Base-by-base conservation (phyloP, 495 filamentous ascomycete genomes). In the Mytilinidion resinicola region DNA sequence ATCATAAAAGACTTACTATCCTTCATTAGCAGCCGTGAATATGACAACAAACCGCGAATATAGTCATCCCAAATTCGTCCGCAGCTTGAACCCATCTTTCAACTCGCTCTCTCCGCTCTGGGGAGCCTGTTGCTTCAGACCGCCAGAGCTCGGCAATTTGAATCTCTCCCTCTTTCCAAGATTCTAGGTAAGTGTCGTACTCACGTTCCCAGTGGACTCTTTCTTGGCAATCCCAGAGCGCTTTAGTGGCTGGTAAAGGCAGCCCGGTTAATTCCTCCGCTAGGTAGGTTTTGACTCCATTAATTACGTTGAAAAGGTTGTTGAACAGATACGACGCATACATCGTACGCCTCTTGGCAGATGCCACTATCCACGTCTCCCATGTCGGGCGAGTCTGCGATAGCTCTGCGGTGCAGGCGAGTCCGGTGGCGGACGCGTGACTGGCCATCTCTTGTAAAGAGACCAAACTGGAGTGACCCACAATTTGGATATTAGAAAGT, bases 321-420 rank as follows among this genome's bases (percentile, higher is more conserved):
- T 76, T 73, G 46, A 80, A 75, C 20, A 80, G 70, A 51, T 79
- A 80, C 76, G 78, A 77, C 4, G 71, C 68, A 53, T 69, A 80
- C 0, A 80, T 43, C 33, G 77, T 75, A 4, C 77, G 72, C 30
- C 76, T 65, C 46, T 76, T 79, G 12, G 77, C 65, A 53, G 73
- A 73, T 15, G 74, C 68, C 7, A 76, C 62, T 46, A 80, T 76
- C 77, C 77, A 80, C 19, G 72, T 68, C 61, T 79, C 77, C 77
- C 76, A 80, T 38, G 53, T 67, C 0, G 77, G 77, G 2, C 75
- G 70, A 9, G 67, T 47, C 20, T 65, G 67, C 33, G 61, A 61
- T 33, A 68, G 59, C 39, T 80, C 77, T 12, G 72, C 70, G 15
- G 63, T 56, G 46, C 76, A 80, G 10, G 77, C 59, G 11, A 80